Conservation (phyloP, 257 asterid genomes). For the Agastache rugosa region DNA sequence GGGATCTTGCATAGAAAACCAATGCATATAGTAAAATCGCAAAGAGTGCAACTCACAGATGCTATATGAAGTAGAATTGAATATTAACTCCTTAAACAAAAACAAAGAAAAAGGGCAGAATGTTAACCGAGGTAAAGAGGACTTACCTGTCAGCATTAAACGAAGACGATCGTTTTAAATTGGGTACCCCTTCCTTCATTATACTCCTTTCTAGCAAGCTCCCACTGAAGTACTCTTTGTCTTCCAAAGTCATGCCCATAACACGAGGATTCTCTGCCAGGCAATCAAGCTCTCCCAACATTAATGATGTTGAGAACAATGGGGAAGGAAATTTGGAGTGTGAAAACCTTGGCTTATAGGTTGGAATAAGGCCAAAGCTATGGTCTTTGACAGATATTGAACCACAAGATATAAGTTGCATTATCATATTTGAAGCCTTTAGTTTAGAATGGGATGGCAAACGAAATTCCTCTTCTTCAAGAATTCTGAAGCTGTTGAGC, state of each 20-base stretch:
- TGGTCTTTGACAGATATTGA: slow-evolving; percentile 90
- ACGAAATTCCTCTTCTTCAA: slow-evolving; percentile 68
- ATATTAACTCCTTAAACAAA: neutral
- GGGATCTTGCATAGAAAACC: neutral
- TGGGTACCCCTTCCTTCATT: slow-evolving; percentile 66
- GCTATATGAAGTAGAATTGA: neutral
- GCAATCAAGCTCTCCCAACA: slow-evolving; percentile 83
- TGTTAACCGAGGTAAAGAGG: slow-evolving; percentile 4
- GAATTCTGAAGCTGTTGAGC: slow-evolving; percentile 79
- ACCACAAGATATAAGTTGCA: slow-evolving; percentile 95
- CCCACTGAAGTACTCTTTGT: slow-evolving; percentile 92
- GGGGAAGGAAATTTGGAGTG: slow-evolving; percentile 82
- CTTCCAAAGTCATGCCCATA: slow-evolving; percentile 69
- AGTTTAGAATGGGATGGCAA: slow-evolving; percentile 60
- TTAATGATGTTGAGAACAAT: slow-evolving; percentile 69
- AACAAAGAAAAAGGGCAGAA: neutral
- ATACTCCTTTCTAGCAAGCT: slow-evolving; percentile 80
- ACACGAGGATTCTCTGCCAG: slow-evolving; percentile 71
- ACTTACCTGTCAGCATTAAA: slow-evolving; percentile 81
- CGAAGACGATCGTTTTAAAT: slow-evolving; percentile 82
- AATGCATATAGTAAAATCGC: neutral
- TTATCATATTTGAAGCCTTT: slow-evolving; percentile 83
- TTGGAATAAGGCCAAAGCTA: slow-evolving; percentile 78
- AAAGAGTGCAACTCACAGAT: neutral
- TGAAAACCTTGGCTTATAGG: slow-evolving; percentile 82